phyloP scores from a whole-genome alignment of 768 basidiomycete genomes.

The Mycena amicta region DNA sequence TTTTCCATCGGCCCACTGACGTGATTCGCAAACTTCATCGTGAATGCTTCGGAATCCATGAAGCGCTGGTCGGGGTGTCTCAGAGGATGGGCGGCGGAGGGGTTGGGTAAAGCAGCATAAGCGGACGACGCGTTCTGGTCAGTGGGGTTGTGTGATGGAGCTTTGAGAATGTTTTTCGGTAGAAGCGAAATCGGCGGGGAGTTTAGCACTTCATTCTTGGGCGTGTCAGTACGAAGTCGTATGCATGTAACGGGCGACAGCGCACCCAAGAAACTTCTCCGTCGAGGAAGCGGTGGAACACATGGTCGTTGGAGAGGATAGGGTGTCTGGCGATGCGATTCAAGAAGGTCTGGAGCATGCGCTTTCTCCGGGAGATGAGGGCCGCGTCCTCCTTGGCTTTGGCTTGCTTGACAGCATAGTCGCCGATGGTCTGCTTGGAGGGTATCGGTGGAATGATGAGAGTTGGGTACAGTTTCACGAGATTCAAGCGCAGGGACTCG shows the following conservation, averaged over 20 bases:
- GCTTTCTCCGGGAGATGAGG: conserved; percentile 88
- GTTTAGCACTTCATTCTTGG: conserved; percentile 86
- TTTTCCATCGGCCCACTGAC: conserved; percentile 94
- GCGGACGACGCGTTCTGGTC: conserved; percentile 72
- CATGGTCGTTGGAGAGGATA: conserved; percentile 94
- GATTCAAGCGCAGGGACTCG: conserved; percentile 82
- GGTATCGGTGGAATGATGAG: conserved; percentile 97
- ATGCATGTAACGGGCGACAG: not conserved
- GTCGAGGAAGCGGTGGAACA: conserved; percentile 94
- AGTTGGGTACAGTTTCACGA: conserved; percentile 91
- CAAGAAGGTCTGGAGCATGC: conserved; percentile 94
- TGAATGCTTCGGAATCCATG: conserved; percentile 94
- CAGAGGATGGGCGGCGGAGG: conserved; percentile 86
- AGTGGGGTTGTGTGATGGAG: conserved; percentile 93
- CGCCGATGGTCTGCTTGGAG: conserved; percentile 91
- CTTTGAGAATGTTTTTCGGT: conserved; percentile 95
- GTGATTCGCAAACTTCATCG: conserved; percentile 92
- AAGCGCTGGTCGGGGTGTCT: conserved; percentile 94
- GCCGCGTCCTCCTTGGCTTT: conserved; percentile 96
- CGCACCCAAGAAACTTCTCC: conserved; percentile 95
- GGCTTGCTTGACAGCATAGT: conserved; percentile 95
- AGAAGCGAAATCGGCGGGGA: conserved; percentile 89
- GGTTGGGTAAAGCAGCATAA: conserved; percentile 86
- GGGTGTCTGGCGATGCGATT: conserved; percentile 89
- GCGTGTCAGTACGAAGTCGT: not conserved